Evolutionary conservation across 1,284 basidiomycete species (phyloP), one percentile per base, ranked within the genome.

Genomic region (Inonotus obliquus): DNA sequence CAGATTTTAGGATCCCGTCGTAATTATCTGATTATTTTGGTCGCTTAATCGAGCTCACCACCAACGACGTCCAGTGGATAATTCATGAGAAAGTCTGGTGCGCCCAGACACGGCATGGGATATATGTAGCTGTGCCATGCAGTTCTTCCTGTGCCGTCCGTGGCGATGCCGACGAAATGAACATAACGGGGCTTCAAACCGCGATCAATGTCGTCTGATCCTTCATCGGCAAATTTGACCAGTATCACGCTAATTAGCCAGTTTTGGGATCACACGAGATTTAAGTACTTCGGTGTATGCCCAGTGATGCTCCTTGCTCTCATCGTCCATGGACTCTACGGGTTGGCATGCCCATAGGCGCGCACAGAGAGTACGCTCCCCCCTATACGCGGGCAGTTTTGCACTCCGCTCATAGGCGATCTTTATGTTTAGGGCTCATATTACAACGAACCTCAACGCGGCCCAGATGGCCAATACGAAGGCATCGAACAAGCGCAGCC

Each of bases 401-500:
- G 14, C 19, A n/a, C n/a, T 9, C 32, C 32, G 29, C 27, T 37
- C 51, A 44, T 47, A 3, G 4, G 38, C 19, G 19, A 14, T 17
- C 38, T 29, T 39, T 41, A 37, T 44, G 54, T n/a, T n/a, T 41
- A 60, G 62, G 61, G 45, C 38, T 61, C 62, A 2, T 44, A 62
- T 21, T 64, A 61, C 37, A 55, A 51, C 21, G 47, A 58, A 21
- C 72, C 78, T 23, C 77, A 79, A 63, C 76, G 81, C 65, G 77
- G 76, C 14, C 74, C 78, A 23, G 81, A 84, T 71, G 85, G 82
- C 19, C 74, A 70, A 6, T 84, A 76, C 65, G 67, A 77, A 21
- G 81, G 84, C 21, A 77, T 82, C 38, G 80, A 84, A 62, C 79
- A 85, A 62, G 73, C 85, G 13, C 71, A 71, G 9, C 87, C 87